Evolutionary conservation across 352 stramenopile genomes (phyloP), one percentile per base, ranked within the genome.

Genomic region (Blastocystis sp.): DNA sequence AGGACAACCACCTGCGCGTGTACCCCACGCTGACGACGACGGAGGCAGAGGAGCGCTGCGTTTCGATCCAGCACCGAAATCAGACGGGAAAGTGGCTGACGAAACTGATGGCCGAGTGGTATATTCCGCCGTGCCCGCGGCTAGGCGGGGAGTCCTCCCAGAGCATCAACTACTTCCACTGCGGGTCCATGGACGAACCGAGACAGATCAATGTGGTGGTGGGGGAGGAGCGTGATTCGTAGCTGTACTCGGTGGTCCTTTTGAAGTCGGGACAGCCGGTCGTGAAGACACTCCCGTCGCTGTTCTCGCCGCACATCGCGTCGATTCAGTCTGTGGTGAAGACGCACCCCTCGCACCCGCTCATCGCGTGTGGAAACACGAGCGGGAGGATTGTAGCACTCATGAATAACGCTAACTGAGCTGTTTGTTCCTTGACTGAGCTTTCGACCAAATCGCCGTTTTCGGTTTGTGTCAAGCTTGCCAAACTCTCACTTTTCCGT

Each of bases 1-100:
- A 84, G 45, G 74, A 84, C 42, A 84, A 84, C 60, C 74, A 84
- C 69, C 61, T 84, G 17, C 74, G 74, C n/a, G 74, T 84, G 7
- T 68, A 59, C 11, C 52, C 74, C 4, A 84, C 74, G 24, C 4
- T 84, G 1, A 84, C 74, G 19, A 45, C 24, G 21, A 14, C 21
- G n/a, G 40, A 48, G 34, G 57, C 21, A 6, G 61, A 84, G 14
- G 74, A 84, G 9, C 57, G 21, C 28, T 84, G 74, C 48, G 74
- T 69, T 17, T 68, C 52, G 0, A 84, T 84, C 19, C 52, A 48
- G 6, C 74, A 84, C 52, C 74, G 74, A 28, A 84, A 84, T 28
- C 57, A 84, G 24, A 84, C 74, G 0, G 74, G 74, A 34, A 84
- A 84, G 28, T 84, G 74, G 74, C 14, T 84, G 42, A 84, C 74